phyloP scores from a whole-genome alignment of 352 stramenopile genomes.

The Pythium dissimile region DNA sequence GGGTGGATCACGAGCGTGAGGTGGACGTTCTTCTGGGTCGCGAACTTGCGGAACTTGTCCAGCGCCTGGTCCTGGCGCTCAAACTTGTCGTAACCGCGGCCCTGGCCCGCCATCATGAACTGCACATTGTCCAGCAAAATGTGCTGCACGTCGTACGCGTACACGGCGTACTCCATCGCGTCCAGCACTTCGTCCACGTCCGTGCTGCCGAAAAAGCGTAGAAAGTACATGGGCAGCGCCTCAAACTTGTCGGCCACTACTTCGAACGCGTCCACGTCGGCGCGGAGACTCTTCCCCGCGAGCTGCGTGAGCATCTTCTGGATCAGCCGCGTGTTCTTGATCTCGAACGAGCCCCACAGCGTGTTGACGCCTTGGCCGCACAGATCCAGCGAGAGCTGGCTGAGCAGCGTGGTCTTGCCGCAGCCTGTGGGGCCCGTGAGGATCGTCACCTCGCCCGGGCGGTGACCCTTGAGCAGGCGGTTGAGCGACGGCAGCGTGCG shows the following conservation, averaged over 20 bases:
- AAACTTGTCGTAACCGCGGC: conserved; percentile 86
- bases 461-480: conserved; percentile 95
- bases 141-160: conserved; percentile 98
- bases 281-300: conserved; percentile 59
- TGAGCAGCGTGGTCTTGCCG: conserved; percentile 94
- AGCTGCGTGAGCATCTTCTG: conserved; percentile 98
- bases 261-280: conserved; percentile 79
- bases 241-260: conserved; percentile 89
- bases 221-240: conserved; percentile 96
- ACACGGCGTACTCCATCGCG: conserved; percentile 98
- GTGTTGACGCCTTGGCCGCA: conserved; percentile 96
- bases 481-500: conserved; percentile 94
- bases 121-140: conserved; percentile 99
- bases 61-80: conserved; percentile 92
- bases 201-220: conserved; percentile 98
- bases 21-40: conserved; percentile 97
- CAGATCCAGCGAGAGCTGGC: conserved; percentile 87
- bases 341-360: conserved; percentile 99
- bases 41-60: conserved; percentile 96
- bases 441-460: conserved; percentile 97
- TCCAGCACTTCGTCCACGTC: conserved; percentile 95
- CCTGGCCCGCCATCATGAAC: conserved; percentile 97
- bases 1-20: conserved; percentile 99
- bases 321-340: conserved; percentile 97
- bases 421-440: conserved; percentile 97